Conservation (phyloP, 352 stramenopile genomes). For the Pythium guiyangense region DNA sequence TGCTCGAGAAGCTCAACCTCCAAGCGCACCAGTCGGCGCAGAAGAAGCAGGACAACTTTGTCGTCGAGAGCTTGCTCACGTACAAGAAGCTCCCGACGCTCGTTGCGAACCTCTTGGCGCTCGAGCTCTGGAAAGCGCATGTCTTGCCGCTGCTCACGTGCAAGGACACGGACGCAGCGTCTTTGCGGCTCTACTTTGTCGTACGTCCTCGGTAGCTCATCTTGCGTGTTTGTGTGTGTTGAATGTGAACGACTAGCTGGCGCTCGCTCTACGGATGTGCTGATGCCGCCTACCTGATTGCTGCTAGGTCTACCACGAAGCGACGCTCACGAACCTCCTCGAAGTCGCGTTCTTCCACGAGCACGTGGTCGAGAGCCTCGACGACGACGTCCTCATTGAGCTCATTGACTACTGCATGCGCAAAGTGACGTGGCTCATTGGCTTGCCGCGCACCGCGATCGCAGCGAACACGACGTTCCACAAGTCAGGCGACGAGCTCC, state of each 20-base stretch:
- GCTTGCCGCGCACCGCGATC: conserved; percentile 54
- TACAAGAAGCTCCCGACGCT: conserved; percentile 89
- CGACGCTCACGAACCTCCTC: conserved; percentile 84
- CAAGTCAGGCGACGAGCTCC: conserved; percentile 59
- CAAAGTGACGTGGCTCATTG: conserved; percentile 85
- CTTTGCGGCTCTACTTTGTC: conserved; percentile 91
- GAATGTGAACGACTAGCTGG: neutral
- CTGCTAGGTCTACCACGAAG: conserved; percentile 82
- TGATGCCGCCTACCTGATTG: neutral
- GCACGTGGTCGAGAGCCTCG: conserved; percentile 80
- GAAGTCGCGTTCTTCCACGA: conserved; percentile 90
- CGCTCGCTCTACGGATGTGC: neutral
- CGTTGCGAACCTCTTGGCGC: conserved; percentile 83
- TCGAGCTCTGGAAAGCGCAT: conserved; percentile 89
- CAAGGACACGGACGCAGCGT: conserved; percentile 46
- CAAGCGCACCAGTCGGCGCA: conserved; percentile 91
- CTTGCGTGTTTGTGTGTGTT: neutral
- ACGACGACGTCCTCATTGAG: conserved; percentile 89
- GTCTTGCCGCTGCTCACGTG: conserved; percentile 62
- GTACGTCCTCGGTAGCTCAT: conserved; percentile 16
- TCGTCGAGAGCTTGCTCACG: conserved; percentile 90
- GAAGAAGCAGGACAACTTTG: conserved; percentile 90
- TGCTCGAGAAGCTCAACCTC: conserved; percentile 91
- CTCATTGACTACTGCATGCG: conserved; percentile 92
- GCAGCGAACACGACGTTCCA: conserved; percentile 59